Percentiles rank a stretch among this genome's conserved stretches.
phyloP scores from a whole-genome alignment of 2,329 filamentous ascomycete species.

The Cytospora schulzeri region DNA sequence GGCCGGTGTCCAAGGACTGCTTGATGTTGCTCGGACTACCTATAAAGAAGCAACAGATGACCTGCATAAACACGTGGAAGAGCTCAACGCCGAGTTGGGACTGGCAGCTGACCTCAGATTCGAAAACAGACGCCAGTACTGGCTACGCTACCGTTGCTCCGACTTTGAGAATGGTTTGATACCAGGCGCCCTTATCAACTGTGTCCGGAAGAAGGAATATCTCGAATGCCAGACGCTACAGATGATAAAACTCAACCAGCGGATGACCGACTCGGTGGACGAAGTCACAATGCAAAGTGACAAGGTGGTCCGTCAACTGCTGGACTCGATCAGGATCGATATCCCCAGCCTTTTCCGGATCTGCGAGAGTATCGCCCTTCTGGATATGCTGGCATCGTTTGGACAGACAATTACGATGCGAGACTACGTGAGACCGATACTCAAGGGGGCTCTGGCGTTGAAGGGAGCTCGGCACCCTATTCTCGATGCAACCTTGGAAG shows the following conservation, averaged over 20 bases:
- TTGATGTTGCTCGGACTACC: slow-evolving; percentile 85
- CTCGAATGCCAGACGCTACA: slow-evolving; percentile 87
- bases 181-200: slow-evolving; percentile 76
- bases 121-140: slow-evolving; percentile 79
- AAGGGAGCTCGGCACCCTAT: slow-evolving; percentile 70
- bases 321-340: slow-evolving; percentile 70
- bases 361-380: slow-evolving; percentile 80
- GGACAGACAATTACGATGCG: slow-evolving; percentile 71
- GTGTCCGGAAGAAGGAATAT: slow-evolving; percentile 68
- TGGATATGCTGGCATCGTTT: slow-evolving; percentile 85
- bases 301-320: slow-evolving; percentile 69
- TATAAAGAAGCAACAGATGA: slow-evolving; percentile 88
- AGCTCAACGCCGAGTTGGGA: slow-evolving; percentile 66
- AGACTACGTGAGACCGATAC: slow-evolving; percentile 64
- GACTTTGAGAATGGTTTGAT: slow-evolving; percentile 64
- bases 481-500: slow-evolving; percentile 53
- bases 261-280: slow-evolving; percentile 78
- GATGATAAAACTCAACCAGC: slow-evolving; percentile 77
- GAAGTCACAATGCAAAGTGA: slow-evolving; percentile 86
- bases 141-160: slow-evolving; percentile 63
- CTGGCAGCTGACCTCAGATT: slow-evolving; percentile 70
- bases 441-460: slow-evolving; percentile 65
- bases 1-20: slow-evolving; percentile 79
- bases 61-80: slow-evolving; percentile 53
- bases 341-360: slow-evolving; percentile 78